phyloP scores from a whole-genome alignment of 345 rosid species.

The Cardamine resedifolia region DNA sequence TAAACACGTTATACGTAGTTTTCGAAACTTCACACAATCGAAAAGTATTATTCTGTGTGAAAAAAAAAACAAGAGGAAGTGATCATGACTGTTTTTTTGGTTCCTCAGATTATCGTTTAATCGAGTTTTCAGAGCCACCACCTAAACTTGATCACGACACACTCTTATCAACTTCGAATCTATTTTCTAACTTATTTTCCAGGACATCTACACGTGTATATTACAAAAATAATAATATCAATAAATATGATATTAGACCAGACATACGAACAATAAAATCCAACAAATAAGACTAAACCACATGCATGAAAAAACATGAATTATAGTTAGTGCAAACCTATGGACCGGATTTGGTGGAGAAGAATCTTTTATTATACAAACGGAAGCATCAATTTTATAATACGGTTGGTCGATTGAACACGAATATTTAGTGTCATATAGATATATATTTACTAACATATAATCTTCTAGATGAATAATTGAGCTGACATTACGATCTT shows the following conservation, averaged over 20 bases:
- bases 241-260: background rate
- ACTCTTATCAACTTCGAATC: constrained; percentile 20
- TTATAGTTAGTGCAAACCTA: background rate
- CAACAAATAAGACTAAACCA: constrained; percentile 14
- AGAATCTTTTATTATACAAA: constrained; percentile 3
- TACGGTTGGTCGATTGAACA: constrained; percentile 11
- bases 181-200: constrained; percentile 7
- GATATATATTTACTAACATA: constrained; percentile 9
- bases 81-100: background rate
- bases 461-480: constrained; percentile 36
- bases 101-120: background rate
- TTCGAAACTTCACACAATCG: background rate
- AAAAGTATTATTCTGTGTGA: background rate
- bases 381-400: background rate
- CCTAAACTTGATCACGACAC: constrained; percentile 8
- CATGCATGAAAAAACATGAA: constrained; percentile 24
- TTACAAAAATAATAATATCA: constrained; percentile 1
- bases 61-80: background rate
- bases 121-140: background rate
- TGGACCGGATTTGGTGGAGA: constrained; percentile 29
- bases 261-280: constrained; percentile 10
- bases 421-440: constrained; percentile 2
- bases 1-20: background rate
- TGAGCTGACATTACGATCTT: constrained; percentile 29
- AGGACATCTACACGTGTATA: constrained; percentile 31